These are phyloP conservation scores for Exophiala oligosperma DNA, from an alignment of 2,329 filamentous ascomycete genomes.

Conservation along the genomic window DNA sequence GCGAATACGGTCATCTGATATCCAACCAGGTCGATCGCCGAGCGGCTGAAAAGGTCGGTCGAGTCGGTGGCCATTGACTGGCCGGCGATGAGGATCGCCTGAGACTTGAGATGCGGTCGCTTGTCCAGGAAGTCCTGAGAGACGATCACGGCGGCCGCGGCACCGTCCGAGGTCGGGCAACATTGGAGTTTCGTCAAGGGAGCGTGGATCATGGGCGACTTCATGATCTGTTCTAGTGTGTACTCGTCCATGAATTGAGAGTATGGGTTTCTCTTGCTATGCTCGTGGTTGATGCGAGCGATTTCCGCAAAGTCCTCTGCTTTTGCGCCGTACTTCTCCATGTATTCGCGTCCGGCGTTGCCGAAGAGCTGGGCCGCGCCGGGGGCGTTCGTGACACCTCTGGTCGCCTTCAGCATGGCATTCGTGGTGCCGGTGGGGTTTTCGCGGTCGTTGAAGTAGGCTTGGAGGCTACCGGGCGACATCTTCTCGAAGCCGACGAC, in stretches of 20 bases:
- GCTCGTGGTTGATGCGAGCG: conserved; percentile 85
- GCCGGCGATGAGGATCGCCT: conserved; percentile 86
- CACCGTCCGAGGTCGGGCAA: conserved; percentile 93
- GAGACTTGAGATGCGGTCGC: conserved; percentile 74
- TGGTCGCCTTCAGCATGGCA: conserved; percentile 79
- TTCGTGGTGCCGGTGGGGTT: conserved; percentile 73
- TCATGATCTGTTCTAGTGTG: conserved; percentile 76
- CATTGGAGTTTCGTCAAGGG: conserved; percentile 98
- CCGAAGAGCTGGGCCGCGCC: conserved; percentile 92
- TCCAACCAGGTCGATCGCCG: conserved; percentile 84
- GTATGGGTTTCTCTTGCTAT: conserved; percentile 91
- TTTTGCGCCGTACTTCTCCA: conserved; percentile 89
- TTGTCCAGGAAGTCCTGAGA: conserved; percentile 86
- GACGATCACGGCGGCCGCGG: conserved; percentile 83
- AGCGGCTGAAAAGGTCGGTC: conserved; percentile 73
- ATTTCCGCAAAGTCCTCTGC: conserved; percentile 91
- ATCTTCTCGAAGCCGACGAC: conserved; percentile 99
- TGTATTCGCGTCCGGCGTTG: conserved; percentile 91
- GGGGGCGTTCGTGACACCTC: conserved; percentile 78
- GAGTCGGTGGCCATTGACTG: conserved; percentile 85
- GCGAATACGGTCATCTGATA: conserved; percentile 80
- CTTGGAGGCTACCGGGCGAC: conserved; percentile 84
- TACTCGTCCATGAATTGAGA: conserved; percentile 97
- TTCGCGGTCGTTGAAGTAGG: conserved; percentile 79
- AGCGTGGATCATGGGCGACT: conserved; percentile 74